Evolutionary conservation across 805 yeast species (phyloP).

Genomic region (Kuraishia cidri): DNA sequence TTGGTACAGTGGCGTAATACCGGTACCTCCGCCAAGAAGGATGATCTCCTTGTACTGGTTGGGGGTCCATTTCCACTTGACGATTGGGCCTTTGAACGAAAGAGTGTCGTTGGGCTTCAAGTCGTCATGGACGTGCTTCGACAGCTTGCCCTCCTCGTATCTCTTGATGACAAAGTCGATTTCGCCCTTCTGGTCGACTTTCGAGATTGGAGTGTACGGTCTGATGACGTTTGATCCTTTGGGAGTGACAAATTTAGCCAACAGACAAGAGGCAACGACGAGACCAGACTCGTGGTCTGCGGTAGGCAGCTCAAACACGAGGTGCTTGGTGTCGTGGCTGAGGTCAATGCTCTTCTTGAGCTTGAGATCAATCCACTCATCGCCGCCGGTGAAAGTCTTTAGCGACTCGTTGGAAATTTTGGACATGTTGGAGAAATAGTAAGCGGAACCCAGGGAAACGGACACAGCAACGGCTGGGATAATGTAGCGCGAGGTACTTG

Average conservation of each 20-base stretch:
- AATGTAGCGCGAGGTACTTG: conserved; percentile 4
- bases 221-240: conserved; percentile 85
- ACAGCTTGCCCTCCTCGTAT: conserved; percentile 80
- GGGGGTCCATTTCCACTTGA: conserved; percentile 85
- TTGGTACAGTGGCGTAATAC: conserved; percentile 95
- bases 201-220: conserved; percentile 83
- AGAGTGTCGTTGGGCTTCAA: conserved; percentile 76
- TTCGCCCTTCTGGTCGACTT: conserved; percentile 58
- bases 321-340: conserved; percentile 56
- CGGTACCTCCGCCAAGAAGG: conserved; percentile 93
- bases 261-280: conserved; percentile 65
- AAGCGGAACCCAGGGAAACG: conserved; percentile 27
- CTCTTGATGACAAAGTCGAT: conserved; percentile 77
- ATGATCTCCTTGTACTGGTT: conserved; percentile 75
- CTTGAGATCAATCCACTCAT: conserved; percentile 67
- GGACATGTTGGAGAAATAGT: conserved; percentile 20
- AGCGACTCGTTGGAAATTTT: conserved; percentile 22
- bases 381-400: conserved; percentile 50
- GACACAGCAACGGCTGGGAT: conserved; percentile 30
- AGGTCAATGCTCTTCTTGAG: conserved; percentile 35
- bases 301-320: conserved; percentile 61
- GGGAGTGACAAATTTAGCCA: conserved; percentile 74
- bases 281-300: conserved; percentile 69
- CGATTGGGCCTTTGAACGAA: conserved; percentile 88
- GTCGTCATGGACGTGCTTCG: conserved; percentile 58